Evolutionary conservation across 2,329 filamentous ascomycete genomes (phyloP).

Genomic region (Aspergillus viridinutans): DNA sequence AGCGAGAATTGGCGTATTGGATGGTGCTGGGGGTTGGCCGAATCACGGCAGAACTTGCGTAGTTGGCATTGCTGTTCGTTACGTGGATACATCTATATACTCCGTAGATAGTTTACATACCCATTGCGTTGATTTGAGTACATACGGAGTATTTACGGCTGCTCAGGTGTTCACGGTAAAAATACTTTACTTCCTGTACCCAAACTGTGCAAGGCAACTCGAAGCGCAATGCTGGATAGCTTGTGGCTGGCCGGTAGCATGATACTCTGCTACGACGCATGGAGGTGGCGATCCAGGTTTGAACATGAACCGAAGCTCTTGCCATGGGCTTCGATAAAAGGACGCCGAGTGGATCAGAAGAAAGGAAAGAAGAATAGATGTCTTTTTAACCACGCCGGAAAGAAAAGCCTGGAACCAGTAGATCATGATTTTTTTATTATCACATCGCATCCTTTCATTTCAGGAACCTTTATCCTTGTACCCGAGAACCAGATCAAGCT

Average conservation of each 20-base stretch:
- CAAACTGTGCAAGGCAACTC: not conserved
- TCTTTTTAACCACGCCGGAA: slow-evolving; percentile 18
- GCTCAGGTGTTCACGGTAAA: not conserved
- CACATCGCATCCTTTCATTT: slow-evolving; percentile 17
- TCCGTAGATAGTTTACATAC: not conserved
- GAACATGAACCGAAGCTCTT: not conserved
- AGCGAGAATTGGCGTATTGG: slow-evolving; percentile 91
- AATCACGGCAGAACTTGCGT: slow-evolving; percentile 49
- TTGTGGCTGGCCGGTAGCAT: too few species aligned
- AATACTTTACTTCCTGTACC: not conserved
- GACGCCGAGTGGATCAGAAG: not conserved
- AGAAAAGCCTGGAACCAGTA: slow-evolving; percentile 17
- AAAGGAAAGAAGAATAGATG: slow-evolving; percentile 2
- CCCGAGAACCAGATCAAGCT: slow-evolving; percentile 6
- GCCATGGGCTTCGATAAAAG: not conserved
- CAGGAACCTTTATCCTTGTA: slow-evolving; percentile 3
- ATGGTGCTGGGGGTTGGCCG: slow-evolving; percentile 83
- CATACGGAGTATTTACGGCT: not conserved
- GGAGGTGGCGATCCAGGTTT: not conserved
- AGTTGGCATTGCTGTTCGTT: not conserved
- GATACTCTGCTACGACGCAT: not conserved
- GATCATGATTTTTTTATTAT: slow-evolving; percentile 23
- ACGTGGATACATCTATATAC: not conserved
- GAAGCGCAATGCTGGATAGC: not conserved
- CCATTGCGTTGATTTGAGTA: not conserved